A percentile compares a stretch with the other conserved stretches of the same genome.
These are phyloP conservation scores for Plenodomus biglobosus DNA, from an alignment of 2,329 filamentous ascomycete species.

Conservation along the genomic window DNA sequence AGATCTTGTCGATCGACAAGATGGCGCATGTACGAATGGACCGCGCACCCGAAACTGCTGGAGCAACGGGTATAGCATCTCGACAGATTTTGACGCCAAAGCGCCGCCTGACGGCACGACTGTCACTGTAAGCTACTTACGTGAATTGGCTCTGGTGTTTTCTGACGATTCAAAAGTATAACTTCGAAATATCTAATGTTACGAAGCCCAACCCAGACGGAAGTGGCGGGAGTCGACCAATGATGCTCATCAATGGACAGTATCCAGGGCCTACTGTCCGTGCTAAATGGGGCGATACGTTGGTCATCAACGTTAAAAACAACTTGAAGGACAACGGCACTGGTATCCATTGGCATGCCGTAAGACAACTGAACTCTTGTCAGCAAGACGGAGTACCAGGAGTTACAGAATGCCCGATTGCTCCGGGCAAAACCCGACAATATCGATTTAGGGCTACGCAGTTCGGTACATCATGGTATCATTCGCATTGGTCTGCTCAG, in stretches of 20 bases:
- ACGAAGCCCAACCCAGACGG: slow-evolving; percentile 47
- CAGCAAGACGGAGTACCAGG: slow-evolving; percentile 60
- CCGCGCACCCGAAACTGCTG: slow-evolving; percentile 47
- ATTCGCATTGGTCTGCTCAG: slow-evolving; percentile 48
- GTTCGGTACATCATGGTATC: slow-evolving; percentile 50
- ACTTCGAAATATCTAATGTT: slow-evolving; percentile 46
- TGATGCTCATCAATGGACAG: slow-evolving; percentile 54
- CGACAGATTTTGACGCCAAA: slow-evolving; percentile 51
- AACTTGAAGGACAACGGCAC: slow-evolving; percentile 50
- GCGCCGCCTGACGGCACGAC: slow-evolving; percentile 44
- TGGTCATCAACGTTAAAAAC: slow-evolving; percentile 46
- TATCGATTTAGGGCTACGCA: slow-evolving; percentile 61
- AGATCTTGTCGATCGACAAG: slow-evolving; percentile 33
- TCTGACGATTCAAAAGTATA: slow-evolving; percentile 32
- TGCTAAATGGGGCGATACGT: slow-evolving; percentile 44
- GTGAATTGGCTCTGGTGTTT: background rate
- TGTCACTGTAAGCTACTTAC: slow-evolving; percentile 25
- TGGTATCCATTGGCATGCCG: slow-evolving; percentile 56
- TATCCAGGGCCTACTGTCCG: slow-evolving; percentile 62
- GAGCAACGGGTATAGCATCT: slow-evolving; percentile 47
- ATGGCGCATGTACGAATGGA: slow-evolving; percentile 45
- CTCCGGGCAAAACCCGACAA: slow-evolving; percentile 58
- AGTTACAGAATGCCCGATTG: slow-evolving; percentile 63
- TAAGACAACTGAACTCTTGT: slow-evolving; percentile 42
- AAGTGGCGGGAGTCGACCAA: slow-evolving; percentile 33